Base-by-base conservation (phyloP, 164 flowering plant species). In the Liquidambar formosana region DNA sequence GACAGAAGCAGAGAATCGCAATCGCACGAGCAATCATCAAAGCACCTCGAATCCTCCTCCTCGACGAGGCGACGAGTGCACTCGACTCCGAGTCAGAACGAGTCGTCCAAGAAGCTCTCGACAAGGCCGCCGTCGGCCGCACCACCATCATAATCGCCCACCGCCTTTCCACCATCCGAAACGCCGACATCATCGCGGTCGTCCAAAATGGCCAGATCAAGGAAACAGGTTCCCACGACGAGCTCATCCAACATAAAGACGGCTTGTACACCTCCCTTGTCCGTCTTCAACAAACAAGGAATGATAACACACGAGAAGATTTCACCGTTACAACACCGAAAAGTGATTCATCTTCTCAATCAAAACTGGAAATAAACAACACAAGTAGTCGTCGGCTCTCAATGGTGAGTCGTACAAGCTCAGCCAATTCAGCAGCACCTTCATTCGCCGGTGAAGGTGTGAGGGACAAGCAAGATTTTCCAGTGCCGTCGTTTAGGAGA, bases 1-100 rank as follows among this genome's bases (percentile, higher is more conserved):
- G 97, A 16, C 94, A 92, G 51, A 92, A 92, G 68, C 97, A 92
- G 66, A 85, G 97, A 63, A 89, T 92, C 15, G 96, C 96, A n/a
- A 92, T 92, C 2, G 97, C 97, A 4, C 23, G 93, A 65, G 97
- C 97, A 2, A 57, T 91, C 46, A 82, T 93, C 53, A 93, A 86
- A 60, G 74, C 84, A 4, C 97, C 97, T 0, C 68, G 71, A 65
- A 85, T 93, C 47, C 91, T 93, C 45, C 84, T 93, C 3, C 78
- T 93, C 0, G 97, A 92, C 53, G 97, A 92, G 69, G 96, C 96
- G 26, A 92, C 97, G 0, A 92, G 96, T 61, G 96, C 96, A 18
- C 45, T 93, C 18, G 98, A 91, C 83, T 82, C 93, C 0, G 93
- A 88, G 59, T 93, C 96, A 0, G 96, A 91, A 66, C 82, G 88